phyloP scores from a whole-genome alignment of 2,329 filamentous ascomycete species.

The Balansia obtecta region DNA sequence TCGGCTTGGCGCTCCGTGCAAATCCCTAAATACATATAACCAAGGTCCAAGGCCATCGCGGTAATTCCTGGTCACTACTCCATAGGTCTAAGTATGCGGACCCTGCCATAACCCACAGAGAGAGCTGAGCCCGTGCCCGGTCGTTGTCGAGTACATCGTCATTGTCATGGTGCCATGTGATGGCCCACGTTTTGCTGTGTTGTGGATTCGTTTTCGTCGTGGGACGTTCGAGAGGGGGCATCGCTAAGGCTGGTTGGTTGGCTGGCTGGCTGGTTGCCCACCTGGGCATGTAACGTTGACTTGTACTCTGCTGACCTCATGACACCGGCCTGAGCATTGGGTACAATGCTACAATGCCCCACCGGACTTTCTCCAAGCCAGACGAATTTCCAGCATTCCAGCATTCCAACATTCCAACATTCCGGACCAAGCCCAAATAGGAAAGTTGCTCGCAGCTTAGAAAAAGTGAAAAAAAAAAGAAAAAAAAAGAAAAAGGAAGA shows the following conservation, averaged over 20 bases:
- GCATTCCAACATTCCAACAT: neutral
- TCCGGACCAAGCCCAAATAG: too few relatives aligned
- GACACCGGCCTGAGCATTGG: too few relatives aligned
- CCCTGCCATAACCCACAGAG: neutral
- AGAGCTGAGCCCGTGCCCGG: neutral
- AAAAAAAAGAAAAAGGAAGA: neutral
- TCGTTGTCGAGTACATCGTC: neutral
- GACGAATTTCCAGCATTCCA: neutral
- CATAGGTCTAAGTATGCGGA: neutral
- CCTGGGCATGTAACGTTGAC: neutral
- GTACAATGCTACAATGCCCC: too few relatives aligned
- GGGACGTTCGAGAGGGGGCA: neutral
- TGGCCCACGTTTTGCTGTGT: constrained; percentile 6
- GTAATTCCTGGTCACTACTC: neutral
- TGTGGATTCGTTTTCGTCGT: constrained; percentile 2
- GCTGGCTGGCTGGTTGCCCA: too few relatives aligned
- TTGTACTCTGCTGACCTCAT: too few relatives aligned
- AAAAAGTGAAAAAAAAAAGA: neutral
- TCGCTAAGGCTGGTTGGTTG: too few relatives aligned
- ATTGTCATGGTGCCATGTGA: constrained; percentile 6
- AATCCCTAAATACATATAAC: neutral
- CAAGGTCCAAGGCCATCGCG: neutral
- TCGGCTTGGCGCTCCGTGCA: neutral
- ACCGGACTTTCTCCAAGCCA: neutral
- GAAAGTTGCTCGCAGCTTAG: neutral